Conservation (phyloP, 495 filamentous ascomycete species). For the Corynascus novoguineensis region DNA sequence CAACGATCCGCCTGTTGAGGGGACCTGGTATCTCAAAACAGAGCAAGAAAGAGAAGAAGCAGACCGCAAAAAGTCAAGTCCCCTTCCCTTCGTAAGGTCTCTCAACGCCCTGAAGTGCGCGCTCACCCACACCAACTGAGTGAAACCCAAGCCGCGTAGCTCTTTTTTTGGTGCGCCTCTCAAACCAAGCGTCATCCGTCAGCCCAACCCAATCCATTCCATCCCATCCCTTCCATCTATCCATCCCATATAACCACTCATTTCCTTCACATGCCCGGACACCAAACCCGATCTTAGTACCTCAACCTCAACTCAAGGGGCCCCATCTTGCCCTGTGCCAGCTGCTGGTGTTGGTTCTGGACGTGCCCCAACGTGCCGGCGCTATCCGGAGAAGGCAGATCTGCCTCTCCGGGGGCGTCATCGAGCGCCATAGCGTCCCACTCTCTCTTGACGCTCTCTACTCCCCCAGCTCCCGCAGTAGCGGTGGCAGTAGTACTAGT, state of each 20-base stretch:
- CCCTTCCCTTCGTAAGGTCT: too few relatives aligned
- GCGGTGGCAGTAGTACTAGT: conserved; percentile 9
- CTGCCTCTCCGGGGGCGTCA: conserved; percentile 38
- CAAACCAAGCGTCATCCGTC: too few relatives aligned
- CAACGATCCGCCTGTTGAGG: conserved; percentile 17
- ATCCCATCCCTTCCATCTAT: not conserved
- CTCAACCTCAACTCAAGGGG: conserved; percentile 45
- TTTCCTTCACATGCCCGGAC: not conserved
- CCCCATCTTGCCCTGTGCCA: too few relatives aligned
- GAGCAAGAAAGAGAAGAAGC: conserved; percentile 7
- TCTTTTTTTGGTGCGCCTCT: too few relatives aligned
- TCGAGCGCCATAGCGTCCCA: conserved; percentile 53
- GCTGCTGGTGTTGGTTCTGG: too few relatives aligned
- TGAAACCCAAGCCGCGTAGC: too few relatives aligned
- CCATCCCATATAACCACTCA: not conserved
- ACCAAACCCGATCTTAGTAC: conserved; percentile 32
- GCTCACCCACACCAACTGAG: too few relatives aligned
- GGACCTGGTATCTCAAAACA: conserved; percentile 29
- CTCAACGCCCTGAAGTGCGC: conserved; percentile 3
- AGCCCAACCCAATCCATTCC: not conserved
- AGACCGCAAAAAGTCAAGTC: not conserved
- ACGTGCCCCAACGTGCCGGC: conserved; percentile 18
- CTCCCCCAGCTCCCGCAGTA: conserved; percentile 1
- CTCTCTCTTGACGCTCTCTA: conserved; percentile 38
- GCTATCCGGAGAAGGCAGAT: conserved; percentile 26